phyloP scores from a whole-genome alignment of 1,139 yeast genomes.

The Zhuliangozyma parablackwelliae region DNA sequence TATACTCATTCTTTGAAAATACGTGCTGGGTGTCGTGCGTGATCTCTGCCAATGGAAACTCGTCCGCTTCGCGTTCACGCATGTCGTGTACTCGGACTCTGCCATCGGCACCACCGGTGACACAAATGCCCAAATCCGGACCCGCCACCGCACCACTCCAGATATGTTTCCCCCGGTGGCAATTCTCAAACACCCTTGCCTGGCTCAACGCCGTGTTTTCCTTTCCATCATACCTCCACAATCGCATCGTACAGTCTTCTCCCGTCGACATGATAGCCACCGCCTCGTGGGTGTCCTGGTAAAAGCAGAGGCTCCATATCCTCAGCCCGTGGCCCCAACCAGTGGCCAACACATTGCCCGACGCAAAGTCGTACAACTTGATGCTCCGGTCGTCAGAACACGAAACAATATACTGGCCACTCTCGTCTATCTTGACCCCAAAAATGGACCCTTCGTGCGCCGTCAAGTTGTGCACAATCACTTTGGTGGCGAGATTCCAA shows the following conservation, averaged over 20 bases:
- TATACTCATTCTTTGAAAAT: slow-evolving; percentile 47
- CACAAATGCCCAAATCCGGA: slow-evolving; percentile 40
- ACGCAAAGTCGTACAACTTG: slow-evolving; percentile 59
- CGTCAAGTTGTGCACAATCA: slow-evolving; percentile 51
- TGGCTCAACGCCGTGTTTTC: slow-evolving; percentile 21
- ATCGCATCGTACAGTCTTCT: slow-evolving; percentile 85
- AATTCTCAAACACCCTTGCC: slow-evolving; percentile 41
- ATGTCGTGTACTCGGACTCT: slow-evolving; percentile 58
- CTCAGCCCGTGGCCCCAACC: slow-evolving; percentile 98
- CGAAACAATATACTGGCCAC: slow-evolving; percentile 57
- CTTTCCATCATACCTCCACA: slow-evolving; percentile 52
- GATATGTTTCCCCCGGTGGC: slow-evolving; percentile 80
- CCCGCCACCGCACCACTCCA: slow-evolving; percentile 75
- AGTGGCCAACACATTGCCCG: slow-evolving; percentile 58
- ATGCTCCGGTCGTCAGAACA: slow-evolving; percentile 95
- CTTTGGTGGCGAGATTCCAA: slow-evolving; percentile 56
- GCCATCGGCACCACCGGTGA: slow-evolving; percentile 91
- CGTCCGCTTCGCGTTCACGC: slow-evolving; percentile 18
- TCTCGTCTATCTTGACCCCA: slow-evolving; percentile 60
- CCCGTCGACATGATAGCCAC: slow-evolving; percentile 63
- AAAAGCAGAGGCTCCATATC: slow-evolving; percentile 78
- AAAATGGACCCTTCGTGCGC: slow-evolving; percentile 92
- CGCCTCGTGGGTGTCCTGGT: slow-evolving; percentile 21
- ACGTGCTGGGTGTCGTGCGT: slow-evolving; percentile 17
- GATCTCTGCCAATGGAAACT: slow-evolving; percentile 29